phyloP scores from a whole-genome alignment of 2,329 filamentous ascomycete genomes.

The Colletotrichum tabaci region DNA sequence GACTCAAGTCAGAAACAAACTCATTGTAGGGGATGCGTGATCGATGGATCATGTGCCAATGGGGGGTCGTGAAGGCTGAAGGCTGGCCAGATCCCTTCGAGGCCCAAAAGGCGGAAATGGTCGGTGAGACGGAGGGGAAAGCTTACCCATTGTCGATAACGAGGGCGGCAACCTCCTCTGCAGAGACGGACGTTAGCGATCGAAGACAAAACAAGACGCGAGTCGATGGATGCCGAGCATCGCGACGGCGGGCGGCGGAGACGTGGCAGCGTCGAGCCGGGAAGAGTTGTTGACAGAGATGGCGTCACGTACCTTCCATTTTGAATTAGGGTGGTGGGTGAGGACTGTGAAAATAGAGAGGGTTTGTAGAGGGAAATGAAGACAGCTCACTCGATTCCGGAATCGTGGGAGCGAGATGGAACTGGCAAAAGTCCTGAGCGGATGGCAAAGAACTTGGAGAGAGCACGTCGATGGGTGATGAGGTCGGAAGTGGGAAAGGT shows the following conservation, averaged over 20 bases:
- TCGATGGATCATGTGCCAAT: slow-evolving; percentile 35
- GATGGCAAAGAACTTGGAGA: slow-evolving; percentile 42
- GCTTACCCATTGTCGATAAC: slow-evolving; percentile 99
- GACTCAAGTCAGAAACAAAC: slow-evolving; percentile 56
- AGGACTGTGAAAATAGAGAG: slow-evolving; percentile 35
- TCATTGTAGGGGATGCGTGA: slow-evolving; percentile 24
- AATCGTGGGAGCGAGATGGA: slow-evolving; percentile 43
- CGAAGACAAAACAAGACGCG: slow-evolving; percentile 16
- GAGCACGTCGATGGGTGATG: slow-evolving; percentile 43
- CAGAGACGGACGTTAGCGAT: slow-evolving; percentile 62
- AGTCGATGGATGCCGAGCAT: slow-evolving; percentile 25
- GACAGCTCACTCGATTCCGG: slow-evolving; percentile 43
- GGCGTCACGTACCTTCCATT: slow-evolving; percentile 45
- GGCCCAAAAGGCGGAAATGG: slow-evolving; percentile 46
- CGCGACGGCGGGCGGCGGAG: slow-evolving; percentile 30
- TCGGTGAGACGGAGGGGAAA: slow-evolving; percentile 57
- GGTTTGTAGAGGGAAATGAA: slow-evolving; percentile 29
- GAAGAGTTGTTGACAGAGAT: slow-evolving; percentile 23
- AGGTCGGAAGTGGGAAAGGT: slow-evolving; percentile 44
- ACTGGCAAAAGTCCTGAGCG: slow-evolving; percentile 42
- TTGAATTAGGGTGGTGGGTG: slow-evolving; percentile 44
- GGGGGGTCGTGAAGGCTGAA: slow-evolving; percentile 33
- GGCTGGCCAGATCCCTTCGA: slow-evolving; percentile 20
- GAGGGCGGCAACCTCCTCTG: slow-evolving; percentile 99
- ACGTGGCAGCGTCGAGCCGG: slow-evolving; percentile 19